Base-by-base conservation (phyloP, 352 stramenopile genomes). In the Thalassiosira mediterranea region DNA sequence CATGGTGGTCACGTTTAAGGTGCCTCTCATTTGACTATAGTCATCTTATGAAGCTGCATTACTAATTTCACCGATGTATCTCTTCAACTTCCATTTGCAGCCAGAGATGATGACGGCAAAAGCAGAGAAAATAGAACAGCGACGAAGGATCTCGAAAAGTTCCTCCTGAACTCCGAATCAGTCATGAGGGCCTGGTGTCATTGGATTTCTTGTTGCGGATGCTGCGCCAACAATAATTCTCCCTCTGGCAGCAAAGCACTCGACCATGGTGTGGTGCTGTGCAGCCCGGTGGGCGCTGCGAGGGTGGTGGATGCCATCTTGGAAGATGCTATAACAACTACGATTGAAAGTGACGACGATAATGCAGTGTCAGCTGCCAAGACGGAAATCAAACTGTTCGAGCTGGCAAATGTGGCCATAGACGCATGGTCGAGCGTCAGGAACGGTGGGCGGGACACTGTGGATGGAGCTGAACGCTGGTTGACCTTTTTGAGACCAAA, bases 161-260 rank as follows among this genome's bases (percentile, higher is more conserved):
- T 48, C 17, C 46, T 75, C 1, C 19, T 53, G 23, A 28, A 75
- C 38, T 51, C 65, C 23, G 44, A 57, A 67, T 67, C 65, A 25
- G 54, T 75, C 31, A 67, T 67, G 65, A 60, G 49, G 38, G 48
- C 65, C 7, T 75, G 65, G 65, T 34, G 32, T 44, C 38, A 74
- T 26, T 74, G 48, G 38, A 74, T 49, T 11, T 66, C 42, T 48
- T 40, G n/a, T 13, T 53, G 44, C 31, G n/a, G n/a, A n/a, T n/a
- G n/a, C n/a, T n/a, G n/a, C n/a, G n/a, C n/a, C n/a, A n/a, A n/a
- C n/a, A n/a, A n/a, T n/a, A n/a, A n/a, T n/a, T n/a, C n/a, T n/a
- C n/a, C n/a, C n/a, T n/a, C n/a, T n/a, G n/a, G n/a, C n/a, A n/a
- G n/a, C n/a, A n/a, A n/a, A n/a, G n/a, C 37, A 8, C 8, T 44